phyloP scores from a whole-genome alignment of 768 basidiomycete genomes.

The Xerocomellus dryophilus region DNA sequence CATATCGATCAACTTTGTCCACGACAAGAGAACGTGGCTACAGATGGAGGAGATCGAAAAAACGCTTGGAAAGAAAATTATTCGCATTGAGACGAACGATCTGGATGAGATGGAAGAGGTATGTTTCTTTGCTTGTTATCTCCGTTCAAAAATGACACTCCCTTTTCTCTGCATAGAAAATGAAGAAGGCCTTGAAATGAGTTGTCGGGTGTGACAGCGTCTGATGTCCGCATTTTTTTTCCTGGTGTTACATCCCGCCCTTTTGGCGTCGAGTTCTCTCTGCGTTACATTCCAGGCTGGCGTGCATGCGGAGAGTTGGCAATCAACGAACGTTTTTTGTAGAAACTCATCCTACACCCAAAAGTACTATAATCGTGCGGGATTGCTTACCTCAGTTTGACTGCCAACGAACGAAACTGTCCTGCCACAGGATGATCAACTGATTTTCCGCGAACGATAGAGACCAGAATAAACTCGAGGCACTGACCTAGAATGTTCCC shows the following conservation, averaged over 20 bases:
- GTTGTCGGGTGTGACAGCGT: neutral
- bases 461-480: neutral
- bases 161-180: conserved; percentile 47
- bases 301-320: neutral
- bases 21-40: conserved; percentile 80
- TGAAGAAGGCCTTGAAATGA: conserved; percentile 78
- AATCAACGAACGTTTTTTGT: neutral
- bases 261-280: neutral
- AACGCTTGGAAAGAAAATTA: conserved; percentile 72
- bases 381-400: neutral
- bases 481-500: neutral
- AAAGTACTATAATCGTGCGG: neutral
- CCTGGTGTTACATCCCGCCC: neutral
- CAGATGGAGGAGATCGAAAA: conserved; percentile 91
- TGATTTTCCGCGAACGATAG: neutral
- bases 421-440: neutral
- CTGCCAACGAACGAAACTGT: neutral
- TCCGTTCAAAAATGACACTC: neutral
- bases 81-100: conserved; percentile 84
- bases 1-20: conserved; percentile 96
- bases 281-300: neutral
- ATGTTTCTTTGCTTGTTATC: conserved; percentile 21
- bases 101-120: conserved; percentile 95
- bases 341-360: neutral
- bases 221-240: neutral